Conservation (phyloP, 352 stramenopile species). For the Paralagenidium karlingii region DNA sequence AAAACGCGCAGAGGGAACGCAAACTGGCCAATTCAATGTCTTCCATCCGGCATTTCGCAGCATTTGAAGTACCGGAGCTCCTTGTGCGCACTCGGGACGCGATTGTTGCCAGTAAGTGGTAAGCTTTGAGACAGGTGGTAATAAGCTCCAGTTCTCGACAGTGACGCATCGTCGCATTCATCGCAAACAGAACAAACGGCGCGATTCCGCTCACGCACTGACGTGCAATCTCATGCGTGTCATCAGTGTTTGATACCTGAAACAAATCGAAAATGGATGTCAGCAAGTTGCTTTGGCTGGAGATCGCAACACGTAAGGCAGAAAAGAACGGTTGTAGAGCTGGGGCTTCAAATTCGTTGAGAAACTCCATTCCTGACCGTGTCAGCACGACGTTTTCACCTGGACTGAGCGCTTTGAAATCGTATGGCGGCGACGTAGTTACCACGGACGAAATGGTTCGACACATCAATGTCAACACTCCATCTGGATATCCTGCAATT, state of each 20-base stretch:
- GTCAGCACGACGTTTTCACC: neutral
- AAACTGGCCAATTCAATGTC: slow-evolving; percentile 64
- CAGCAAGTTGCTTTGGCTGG: slow-evolving; percentile 62
- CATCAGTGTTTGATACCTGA: slow-evolving; percentile 1
- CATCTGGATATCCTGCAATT: slow-evolving; percentile 31
- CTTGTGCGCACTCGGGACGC: slow-evolving; percentile 53
- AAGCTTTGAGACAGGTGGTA: slow-evolving; percentile 72
- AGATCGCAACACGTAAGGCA: slow-evolving; percentile 61
- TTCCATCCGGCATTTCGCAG: slow-evolving; percentile 41
- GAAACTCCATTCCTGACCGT: slow-evolving; percentile 57
- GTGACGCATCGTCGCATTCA: slow-evolving; percentile 66
- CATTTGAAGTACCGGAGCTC: slow-evolving; percentile 18
- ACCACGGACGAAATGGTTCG: slow-evolving; percentile 65
- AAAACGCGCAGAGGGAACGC: slow-evolving; percentile 61
- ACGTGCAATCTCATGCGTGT: slow-evolving; percentile 23
- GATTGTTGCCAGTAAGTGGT: slow-evolving; percentile 66
- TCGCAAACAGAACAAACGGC: slow-evolving; percentile 52
- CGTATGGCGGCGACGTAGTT: slow-evolving; percentile 54
- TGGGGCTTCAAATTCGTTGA: slow-evolving; percentile 75
- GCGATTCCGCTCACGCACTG: slow-evolving; percentile 50
- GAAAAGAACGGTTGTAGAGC: slow-evolving; percentile 67
- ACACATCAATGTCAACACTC: slow-evolving; percentile 37
- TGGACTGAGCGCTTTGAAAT: slow-evolving; percentile 25
- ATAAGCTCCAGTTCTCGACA: slow-evolving; percentile 75
- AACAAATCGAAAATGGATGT: slow-evolving; percentile 66